phyloP scores from a whole-genome alignment of 306 rosid species.

The Chamaecrista fasciculata region DNA sequence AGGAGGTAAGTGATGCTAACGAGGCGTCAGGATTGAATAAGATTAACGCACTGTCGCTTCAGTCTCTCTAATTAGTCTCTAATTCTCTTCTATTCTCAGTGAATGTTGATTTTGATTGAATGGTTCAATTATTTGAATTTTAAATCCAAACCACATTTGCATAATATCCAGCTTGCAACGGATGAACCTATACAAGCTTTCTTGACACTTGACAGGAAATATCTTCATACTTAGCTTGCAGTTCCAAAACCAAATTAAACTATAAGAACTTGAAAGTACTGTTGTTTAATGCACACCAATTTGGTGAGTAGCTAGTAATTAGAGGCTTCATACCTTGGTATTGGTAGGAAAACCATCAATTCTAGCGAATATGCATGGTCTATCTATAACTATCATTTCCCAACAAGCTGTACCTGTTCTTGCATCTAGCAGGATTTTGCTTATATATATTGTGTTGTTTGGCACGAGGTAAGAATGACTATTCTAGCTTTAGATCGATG shows the following conservation, averaged over 20 bases:
- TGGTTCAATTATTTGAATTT: too few relatives aligned
- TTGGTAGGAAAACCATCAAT: conserved; percentile 1
- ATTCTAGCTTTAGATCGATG: conserved; percentile 31
- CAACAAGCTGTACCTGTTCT: not conserved
- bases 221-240: too few relatives aligned
- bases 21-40: conserved; percentile 1
- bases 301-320: not conserved
- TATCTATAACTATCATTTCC: not conserved
- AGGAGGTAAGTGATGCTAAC: conserved; percentile 60
- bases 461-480: conserved; percentile 3
- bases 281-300: not conserved
- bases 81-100: too few relatives aligned
- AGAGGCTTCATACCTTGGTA: not conserved
- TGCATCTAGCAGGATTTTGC: not conserved
- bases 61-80: too few relatives aligned
- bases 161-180: too few relatives aligned
- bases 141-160: too few relatives aligned
- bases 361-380: not conserved
- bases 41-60: not conserved
- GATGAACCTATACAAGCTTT: too few relatives aligned
- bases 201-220: too few relatives aligned
- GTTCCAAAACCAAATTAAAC: too few relatives aligned
- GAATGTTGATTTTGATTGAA: conserved; percentile 22
- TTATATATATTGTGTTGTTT: not conserved
- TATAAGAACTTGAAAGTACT: conserved; percentile 2